Evolutionary conservation across 148 eudicot species (phyloP).

Genomic region (Pouteria glomerata): DNA sequence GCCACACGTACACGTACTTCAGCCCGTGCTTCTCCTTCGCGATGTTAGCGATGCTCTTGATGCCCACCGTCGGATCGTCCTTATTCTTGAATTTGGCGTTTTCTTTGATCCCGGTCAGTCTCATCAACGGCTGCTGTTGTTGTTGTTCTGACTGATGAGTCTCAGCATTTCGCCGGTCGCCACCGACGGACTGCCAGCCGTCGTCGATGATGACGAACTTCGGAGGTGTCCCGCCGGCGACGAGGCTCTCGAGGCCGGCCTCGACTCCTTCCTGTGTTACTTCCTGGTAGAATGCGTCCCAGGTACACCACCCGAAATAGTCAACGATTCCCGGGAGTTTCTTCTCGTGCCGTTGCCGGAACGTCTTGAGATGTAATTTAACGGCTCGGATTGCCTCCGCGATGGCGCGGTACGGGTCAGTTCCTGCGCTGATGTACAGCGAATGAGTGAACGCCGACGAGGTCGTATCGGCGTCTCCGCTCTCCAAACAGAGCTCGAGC

Average conservation of each 20-base stretch:
- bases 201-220: conserved; percentile 86
- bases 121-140: conserved; percentile 27
- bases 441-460: conserved; percentile 42
- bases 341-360: conserved; percentile 66
- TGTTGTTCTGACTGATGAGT: background rate
- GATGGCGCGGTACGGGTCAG: conserved; percentile 59
- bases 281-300: conserved; percentile 94
- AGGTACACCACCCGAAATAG: conserved; percentile 91
- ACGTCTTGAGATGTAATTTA: conserved; percentile 60
- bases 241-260: conserved; percentile 61
- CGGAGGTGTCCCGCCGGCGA: conserved; percentile 56
- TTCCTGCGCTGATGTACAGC: conserved; percentile 49
- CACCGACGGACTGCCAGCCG: conserved; percentile 73
- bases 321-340: conserved; percentile 62
- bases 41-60: conserved; percentile 47
- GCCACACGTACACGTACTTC: conserved; percentile 88
- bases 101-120: conserved; percentile 71
- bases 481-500: conserved; percentile 68
- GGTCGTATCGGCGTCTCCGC: conserved; percentile 55
- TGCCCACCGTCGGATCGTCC: conserved; percentile 56
- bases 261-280: conserved; percentile 90
- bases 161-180: conserved; percentile 14
- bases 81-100: conserved; percentile 56
- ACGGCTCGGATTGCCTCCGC: conserved; percentile 52
- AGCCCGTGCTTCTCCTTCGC: conserved; percentile 65